Evolutionary conservation across 73 alveolate genomes (phyloP), one percentile per base, ranked within the genome.

Genomic region (Tetrahymena borealis): DNA sequence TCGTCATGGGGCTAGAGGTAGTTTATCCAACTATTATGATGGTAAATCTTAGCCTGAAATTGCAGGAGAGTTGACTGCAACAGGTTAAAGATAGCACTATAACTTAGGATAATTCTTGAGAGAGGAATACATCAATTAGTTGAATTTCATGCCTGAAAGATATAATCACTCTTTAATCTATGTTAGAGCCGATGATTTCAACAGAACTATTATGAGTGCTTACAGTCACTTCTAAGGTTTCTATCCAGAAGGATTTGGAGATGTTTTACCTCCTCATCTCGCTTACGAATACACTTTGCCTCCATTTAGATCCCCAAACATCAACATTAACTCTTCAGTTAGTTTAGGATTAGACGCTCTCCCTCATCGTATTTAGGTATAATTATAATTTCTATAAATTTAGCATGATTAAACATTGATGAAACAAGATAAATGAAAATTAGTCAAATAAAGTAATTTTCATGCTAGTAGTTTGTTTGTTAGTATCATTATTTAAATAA

Each of bases 171-270:
- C 96, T 91, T 97, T 97, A 94, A 97, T 98, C 39, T 95, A 95
- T 91, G 96, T 98, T 18, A 93, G 94, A 78, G 95, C 98, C 40
- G 97, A 99, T 11, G 94, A 95, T 41, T 60, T 91, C 11, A 93
- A 94, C 90, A 93, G 99, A 93, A 97, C 99, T 38, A 91, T 97
- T 39, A 77, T 95, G 92, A 98, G 99, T 94, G 97, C 96, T 12
- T 96, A 96, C 39, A 91, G 98, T n/a, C 98, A 98, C 91, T 92
- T 97, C 90, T 96, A 93, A 78, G 99, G 99, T 1, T 60, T 96
- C 79, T 98, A 96, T 91, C 99, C 99, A 78, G 95, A 91, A 92
- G 93, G 91, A 18, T 12, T 78, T 38, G 98, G 96, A 0, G 90
- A 32, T 7, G 6, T 24, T 7, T 60, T 60, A 20, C 85, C 85